Conservation (phyloP, 495 filamentous ascomycete species). For the Margaritispora aquatica region DNA sequence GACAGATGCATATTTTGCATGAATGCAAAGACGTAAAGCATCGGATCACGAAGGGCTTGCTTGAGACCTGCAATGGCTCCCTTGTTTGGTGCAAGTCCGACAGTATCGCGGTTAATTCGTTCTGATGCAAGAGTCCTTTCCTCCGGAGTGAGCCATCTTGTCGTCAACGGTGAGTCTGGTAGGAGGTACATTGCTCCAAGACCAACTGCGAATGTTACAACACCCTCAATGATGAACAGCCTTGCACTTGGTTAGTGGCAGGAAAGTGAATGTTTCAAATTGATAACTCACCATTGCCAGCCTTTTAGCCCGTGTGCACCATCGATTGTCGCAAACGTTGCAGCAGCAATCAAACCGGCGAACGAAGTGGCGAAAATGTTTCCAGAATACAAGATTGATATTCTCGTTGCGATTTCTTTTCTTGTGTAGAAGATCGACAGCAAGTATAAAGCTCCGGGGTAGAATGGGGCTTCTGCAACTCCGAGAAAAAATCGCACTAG, state of each 20-base stretch:
- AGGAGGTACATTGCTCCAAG: conserved; percentile 38
- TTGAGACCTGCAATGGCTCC: conserved; percentile 6
- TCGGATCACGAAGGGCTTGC: conserved; percentile 1
- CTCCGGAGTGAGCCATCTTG: conserved; percentile 42
- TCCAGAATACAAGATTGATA: conserved; percentile 38
- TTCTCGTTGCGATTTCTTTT: conserved; percentile 40
- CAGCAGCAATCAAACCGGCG: conserved; percentile 43
- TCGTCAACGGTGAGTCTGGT: conserved; percentile 47
- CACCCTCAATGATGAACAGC: conserved; percentile 24
- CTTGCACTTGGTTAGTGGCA: conserved; percentile 4
- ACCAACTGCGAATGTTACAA: conserved; percentile 30
- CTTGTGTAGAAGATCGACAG: conserved; percentile 44
- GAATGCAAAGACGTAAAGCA: conserved; percentile 6
- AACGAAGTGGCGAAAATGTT: conserved; percentile 39
- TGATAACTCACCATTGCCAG: conserved; percentile 26
- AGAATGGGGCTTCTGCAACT: conserved; percentile 51
- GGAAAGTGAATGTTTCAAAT: no score
- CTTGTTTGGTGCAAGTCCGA: conserved; percentile 5
- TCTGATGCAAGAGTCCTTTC: conserved; percentile 42
- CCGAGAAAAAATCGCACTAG: conserved; percentile 33
- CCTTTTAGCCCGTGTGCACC: conserved; percentile 22
- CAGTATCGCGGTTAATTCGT: conserved; percentile 16
- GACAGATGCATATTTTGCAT: conserved; percentile 17
- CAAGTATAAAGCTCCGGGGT: conserved; percentile 39
- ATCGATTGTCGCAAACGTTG: conserved; percentile 27